A percentile compares a stretch with the other conserved stretches of the same genome.
Evolutionary conservation across 306 rosid genomes (phyloP).

Genomic region (Trifolium dubium): DNA sequence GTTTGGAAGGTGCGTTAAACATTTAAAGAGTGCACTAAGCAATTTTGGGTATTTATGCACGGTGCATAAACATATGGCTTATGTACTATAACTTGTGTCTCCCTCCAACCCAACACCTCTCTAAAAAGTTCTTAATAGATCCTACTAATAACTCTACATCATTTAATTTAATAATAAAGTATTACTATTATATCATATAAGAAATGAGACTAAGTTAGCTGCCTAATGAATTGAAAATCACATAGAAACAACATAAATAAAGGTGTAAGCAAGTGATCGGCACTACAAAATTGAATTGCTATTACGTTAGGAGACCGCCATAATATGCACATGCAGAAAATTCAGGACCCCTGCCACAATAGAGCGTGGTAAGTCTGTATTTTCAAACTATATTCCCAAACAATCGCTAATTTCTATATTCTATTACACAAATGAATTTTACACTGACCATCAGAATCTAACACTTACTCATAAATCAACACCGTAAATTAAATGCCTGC

Average conservation of each 20-base stretch:
- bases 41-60: too few relatives aligned
- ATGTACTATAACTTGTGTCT: too few relatives aligned
- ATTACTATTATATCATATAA: too few relatives aligned
- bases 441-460: slow-evolving; percentile 53
- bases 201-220: background rate
- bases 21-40: too few relatives aligned
- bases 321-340: slow-evolving; percentile 30
- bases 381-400: slow-evolving; percentile 51
- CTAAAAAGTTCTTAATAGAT: too few relatives aligned
- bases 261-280: background rate
- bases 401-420: slow-evolving; percentile 55
- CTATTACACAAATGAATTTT: slow-evolving; percentile 54
- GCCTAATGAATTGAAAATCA: background rate
- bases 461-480: slow-evolving; percentile 38
- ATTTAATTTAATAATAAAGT: too few relatives aligned
- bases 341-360: background rate
- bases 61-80: too few relatives aligned
- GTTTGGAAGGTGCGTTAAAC: too few relatives aligned
- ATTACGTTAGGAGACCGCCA: background rate
- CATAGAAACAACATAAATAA: slow-evolving; percentile 6
- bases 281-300: slow-evolving; percentile 31
- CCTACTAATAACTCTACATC: too few relatives aligned
- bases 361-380: slow-evolving; percentile 36
- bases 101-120: too few relatives aligned
- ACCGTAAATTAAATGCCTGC: slow-evolving; percentile 39